A percentile compares a stretch with the other conserved stretches of the same genome.
phyloP scores from a whole-genome alignment of 352 stramenopile genomes.

The Vaucheria bursata region DNA sequence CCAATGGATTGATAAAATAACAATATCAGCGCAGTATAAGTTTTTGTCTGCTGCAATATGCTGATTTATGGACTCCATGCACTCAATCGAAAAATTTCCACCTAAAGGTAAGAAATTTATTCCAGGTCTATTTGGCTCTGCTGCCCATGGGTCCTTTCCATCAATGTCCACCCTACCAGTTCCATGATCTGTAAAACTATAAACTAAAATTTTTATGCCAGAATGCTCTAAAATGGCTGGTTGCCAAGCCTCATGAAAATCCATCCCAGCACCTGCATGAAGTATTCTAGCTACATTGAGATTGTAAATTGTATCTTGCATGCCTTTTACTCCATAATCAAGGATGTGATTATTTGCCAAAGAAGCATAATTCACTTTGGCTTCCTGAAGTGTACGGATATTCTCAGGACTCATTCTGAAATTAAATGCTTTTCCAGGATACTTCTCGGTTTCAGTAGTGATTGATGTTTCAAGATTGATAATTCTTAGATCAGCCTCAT shows the following conservation, averaged over 20 bases:
- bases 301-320: neutral
- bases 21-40: neutral
- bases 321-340: neutral
- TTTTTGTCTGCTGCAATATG: neutral
- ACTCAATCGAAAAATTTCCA: neutral
- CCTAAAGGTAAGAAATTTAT: neutral
- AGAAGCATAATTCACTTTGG: neutral
- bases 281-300: neutral
- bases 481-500: neutral
- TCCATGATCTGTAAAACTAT: conserved; percentile 11
- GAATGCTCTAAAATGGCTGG: neutral
- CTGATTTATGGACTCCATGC: neutral
- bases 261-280: neutral
- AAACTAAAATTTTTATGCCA: neutral
- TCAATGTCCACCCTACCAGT: neutral
- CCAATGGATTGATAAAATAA: conserved; percentile 3
- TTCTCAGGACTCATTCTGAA: neutral
- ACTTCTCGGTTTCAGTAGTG: neutral
- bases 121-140: neutral
- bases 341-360: conserved; percentile 11
- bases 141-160: neutral
- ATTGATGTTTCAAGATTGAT: conserved; percentile 10
- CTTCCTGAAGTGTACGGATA: neutral
- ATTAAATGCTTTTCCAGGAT: conserved; percentile 8
- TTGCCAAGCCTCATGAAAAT: neutral